Percentiles rank a stretch among this genome's conserved stretches.
phyloP scores from a whole-genome alignment of 495 filamentous ascomycete species.

The Clohesyomyces aquaticus region DNA sequence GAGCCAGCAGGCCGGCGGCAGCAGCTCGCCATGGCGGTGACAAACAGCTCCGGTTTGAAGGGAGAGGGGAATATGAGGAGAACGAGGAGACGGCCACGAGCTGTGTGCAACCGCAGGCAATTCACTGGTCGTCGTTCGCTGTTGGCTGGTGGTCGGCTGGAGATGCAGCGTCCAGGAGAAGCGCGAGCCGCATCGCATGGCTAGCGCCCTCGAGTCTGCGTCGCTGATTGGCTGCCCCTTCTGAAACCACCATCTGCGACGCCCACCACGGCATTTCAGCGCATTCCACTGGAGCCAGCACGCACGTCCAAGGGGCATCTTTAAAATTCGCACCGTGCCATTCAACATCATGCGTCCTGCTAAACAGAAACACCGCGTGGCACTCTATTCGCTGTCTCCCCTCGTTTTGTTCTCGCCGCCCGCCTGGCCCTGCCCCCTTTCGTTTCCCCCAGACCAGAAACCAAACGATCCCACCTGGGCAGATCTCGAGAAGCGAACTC shows the following conservation, averaged over 20 bases:
- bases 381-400: not conserved
- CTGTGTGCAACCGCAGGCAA: not conserved
- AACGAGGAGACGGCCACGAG: no score
- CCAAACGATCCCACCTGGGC: not conserved
- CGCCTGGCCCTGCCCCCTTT: no score
- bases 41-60: not conserved
- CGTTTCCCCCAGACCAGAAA: not conserved
- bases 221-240: not conserved
- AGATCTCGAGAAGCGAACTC: not conserved
- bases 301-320: not conserved
- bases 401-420: slow-evolving; percentile 1
- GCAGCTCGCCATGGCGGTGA: not conserved
- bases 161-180: not conserved
- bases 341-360: slow-evolving; percentile 1
- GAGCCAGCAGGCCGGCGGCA: not conserved
- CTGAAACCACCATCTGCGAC: slow-evolving; percentile 5
- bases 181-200: not conserved
- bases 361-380: not conserved
- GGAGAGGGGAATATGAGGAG: not conserved
- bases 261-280: not conserved
- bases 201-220: not conserved
- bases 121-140: no score
- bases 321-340: not conserved
- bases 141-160: not conserved
- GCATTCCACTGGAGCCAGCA: slow-evolving; percentile 6